phyloP scores from a whole-genome alignment of 108 stramenopile genomes.

The Parietichytrium sp. region DNA sequence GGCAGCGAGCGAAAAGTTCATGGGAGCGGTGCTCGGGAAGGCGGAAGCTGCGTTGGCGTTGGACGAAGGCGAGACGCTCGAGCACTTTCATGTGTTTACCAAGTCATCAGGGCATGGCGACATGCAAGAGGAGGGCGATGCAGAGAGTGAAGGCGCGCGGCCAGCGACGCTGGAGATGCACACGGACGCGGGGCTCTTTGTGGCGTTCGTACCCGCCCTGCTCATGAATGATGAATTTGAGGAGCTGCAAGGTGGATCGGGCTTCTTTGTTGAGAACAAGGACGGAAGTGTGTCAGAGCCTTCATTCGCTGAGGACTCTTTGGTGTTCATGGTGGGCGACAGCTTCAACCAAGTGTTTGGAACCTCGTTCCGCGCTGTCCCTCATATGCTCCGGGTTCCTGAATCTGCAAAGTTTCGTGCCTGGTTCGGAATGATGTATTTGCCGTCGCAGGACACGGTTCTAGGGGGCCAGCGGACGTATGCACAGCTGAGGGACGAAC shows the following conservation, averaged over 20 bases:
- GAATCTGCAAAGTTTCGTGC: neutral
- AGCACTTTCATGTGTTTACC: no score
- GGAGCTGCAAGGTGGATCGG: neutral
- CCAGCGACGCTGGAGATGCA: neutral
- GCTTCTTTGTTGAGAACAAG: neutral
- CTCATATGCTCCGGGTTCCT: neutral
- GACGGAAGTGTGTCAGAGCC: neutral
- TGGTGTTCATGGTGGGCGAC: slow-evolving; percentile 22
- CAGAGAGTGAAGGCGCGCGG: no score
- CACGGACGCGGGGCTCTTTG: neutral
- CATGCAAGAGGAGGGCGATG: no score
- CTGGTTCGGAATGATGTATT: slow-evolving; percentile 23
- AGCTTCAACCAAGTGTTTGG: no score
- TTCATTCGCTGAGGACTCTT: neutral
- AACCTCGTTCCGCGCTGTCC: neutral
- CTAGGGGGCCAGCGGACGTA: neutral
- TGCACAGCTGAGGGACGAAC: no score
- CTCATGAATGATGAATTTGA: neutral
- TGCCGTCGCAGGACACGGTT: neutral
- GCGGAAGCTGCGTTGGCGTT: no score
- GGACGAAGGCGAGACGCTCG: no score
- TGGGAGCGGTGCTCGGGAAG: no score
- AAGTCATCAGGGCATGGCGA: no score
- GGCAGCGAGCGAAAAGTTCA: no score
- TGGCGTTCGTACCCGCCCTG: neutral